Percentiles rank a stretch among this genome's conserved stretches.
phyloP scores from a whole-genome alignment of 345 rosid genomes.

The Citropsis articulata region DNA sequence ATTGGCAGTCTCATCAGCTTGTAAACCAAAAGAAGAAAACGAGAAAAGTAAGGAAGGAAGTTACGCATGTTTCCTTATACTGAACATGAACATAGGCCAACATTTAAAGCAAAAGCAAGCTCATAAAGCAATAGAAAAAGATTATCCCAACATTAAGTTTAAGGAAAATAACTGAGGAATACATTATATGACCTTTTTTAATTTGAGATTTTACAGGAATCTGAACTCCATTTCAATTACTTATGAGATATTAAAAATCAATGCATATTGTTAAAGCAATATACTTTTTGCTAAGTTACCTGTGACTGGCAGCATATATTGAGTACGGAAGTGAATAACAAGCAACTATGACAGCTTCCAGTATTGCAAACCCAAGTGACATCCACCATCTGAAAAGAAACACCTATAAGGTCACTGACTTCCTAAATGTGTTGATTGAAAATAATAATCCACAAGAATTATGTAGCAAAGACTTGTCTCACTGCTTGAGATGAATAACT shows the following conservation, averaged over 20 bases:
- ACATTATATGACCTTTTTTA: not conserved
- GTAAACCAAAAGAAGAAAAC: not conserved
- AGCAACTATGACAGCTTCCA: conserved; percentile 78
- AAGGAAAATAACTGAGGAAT: not conserved
- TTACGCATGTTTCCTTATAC: not conserved
- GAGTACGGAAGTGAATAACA: conserved; percentile 85
- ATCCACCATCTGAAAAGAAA: conserved; percentile 86
- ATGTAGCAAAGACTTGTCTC: conserved; percentile 50
- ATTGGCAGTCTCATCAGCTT: not conserved
- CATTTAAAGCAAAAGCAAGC: not conserved
- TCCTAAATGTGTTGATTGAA: conserved; percentile 5
- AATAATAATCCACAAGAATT: conserved; percentile 17
- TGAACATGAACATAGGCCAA: not conserved
- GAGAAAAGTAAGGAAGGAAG: not conserved
- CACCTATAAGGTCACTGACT: not conserved
- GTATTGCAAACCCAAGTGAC: conserved; percentile 79
- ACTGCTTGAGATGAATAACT: conserved; percentile 65
- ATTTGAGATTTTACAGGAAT: not conserved
- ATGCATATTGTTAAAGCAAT: conserved; percentile 3
- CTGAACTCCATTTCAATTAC: not conserved
- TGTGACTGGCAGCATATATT: conserved; percentile 70
- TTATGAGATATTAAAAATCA: not conserved
- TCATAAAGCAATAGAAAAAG: not conserved
- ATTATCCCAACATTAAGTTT: not conserved
- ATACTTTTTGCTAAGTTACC: conserved; percentile 39